Percentiles rank a stretch among this genome's conserved stretches.
phyloP scores from a whole-genome alignment of 495 filamentous ascomycete species.

The Lasiosphaeria miniovina region DNA sequence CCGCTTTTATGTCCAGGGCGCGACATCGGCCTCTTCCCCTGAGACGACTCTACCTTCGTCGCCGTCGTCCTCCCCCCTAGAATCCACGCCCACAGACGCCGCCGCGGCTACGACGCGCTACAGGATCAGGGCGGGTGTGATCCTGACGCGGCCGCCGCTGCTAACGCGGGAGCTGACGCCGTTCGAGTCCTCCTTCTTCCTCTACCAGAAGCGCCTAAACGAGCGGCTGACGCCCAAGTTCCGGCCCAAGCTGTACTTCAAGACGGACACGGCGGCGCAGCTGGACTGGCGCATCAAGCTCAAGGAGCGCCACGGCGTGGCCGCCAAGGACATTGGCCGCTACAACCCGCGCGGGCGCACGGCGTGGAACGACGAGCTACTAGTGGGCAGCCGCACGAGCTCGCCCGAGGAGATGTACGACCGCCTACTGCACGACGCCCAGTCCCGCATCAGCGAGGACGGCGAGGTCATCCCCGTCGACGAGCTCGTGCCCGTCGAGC shows the following conservation, averaged over 20 bases:
- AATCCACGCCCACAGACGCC: background rate
- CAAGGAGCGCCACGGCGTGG: slow-evolving; percentile 62
- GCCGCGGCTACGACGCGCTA: slow-evolving; percentile 39
- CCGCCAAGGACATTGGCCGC: slow-evolving; percentile 78
- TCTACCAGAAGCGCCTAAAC: slow-evolving; percentile 96
- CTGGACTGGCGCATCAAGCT: slow-evolving; percentile 89
- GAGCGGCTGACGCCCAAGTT: slow-evolving; percentile 89
- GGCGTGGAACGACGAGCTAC: slow-evolving; percentile 89
- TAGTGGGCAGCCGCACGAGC: slow-evolving; percentile 64
- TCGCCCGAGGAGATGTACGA: slow-evolving; percentile 53
- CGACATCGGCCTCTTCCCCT: background rate
- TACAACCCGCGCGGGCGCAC: slow-evolving; percentile 75
- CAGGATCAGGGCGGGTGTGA: slow-evolving; percentile 70
- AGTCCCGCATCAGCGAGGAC: slow-evolving; percentile 60
- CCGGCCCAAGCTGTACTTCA: slow-evolving; percentile 92
- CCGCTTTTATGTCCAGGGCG: slow-evolving; percentile 11
- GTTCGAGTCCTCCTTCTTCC: slow-evolving; percentile 89
- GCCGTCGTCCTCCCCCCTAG: too few species aligned
- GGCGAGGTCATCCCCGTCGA: slow-evolving; percentile 58
- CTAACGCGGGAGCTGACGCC: slow-evolving; percentile 78
- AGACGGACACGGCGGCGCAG: slow-evolving; percentile 78
- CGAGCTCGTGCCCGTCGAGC: slow-evolving; percentile 66
- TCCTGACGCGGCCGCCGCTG: slow-evolving; percentile 84
- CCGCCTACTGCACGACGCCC: slow-evolving; percentile 70
- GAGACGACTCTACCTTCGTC: too few species aligned